Conservation (phyloP, 495 filamentous ascomycete genomes). For the Parathielavia hyrcaniae region DNA sequence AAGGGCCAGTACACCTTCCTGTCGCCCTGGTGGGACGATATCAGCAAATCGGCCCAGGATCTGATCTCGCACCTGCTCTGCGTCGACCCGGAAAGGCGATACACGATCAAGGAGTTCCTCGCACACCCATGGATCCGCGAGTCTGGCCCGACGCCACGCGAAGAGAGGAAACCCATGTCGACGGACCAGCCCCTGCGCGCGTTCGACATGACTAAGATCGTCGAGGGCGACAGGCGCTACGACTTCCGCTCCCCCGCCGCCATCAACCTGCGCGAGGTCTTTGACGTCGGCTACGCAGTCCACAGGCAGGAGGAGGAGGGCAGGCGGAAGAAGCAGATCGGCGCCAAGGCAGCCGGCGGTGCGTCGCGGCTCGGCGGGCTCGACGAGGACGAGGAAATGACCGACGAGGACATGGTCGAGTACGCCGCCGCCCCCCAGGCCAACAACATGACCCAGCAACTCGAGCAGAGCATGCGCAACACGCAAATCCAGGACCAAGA, state of each 20-base stretch:
- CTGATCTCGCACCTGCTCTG: slow-evolving; percentile 88
- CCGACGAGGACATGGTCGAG: slow-evolving; percentile 56
- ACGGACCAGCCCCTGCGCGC: slow-evolving; percentile 42
- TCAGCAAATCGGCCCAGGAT: slow-evolving; percentile 91
- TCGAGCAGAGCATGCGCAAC: slow-evolving; percentile 79
- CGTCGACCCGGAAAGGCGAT: slow-evolving; percentile 87
- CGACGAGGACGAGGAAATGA: slow-evolving; percentile 49
- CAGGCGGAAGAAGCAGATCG: slow-evolving; percentile 79
- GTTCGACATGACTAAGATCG: slow-evolving; percentile 52
- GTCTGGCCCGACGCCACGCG: slow-evolving; percentile 45
- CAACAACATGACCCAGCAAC: slow-evolving; percentile 55
- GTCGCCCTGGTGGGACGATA: slow-evolving; percentile 99
- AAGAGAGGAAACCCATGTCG: slow-evolving; percentile 57
- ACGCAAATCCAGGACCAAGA: slow-evolving; percentile 63
- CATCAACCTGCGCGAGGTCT: slow-evolving; percentile 92
- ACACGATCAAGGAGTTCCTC: slow-evolving; percentile 82
- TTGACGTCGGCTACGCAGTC: slow-evolving; percentile 94
- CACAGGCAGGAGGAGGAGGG: slow-evolving; percentile 94
- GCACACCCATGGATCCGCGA: slow-evolving; percentile 84
- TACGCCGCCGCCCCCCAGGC: slow-evolving; percentile 60
- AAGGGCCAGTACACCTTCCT: slow-evolving; percentile 96
- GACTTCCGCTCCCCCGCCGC: slow-evolving; percentile 96
- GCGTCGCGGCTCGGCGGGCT: slow-evolving; percentile 55
- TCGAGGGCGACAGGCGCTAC: slow-evolving; percentile 58
- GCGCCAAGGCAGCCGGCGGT: slow-evolving; percentile 48